Evolutionary conservation across 495 filamentous ascomycete genomes (phyloP).

Genomic region (Lepraria neglecta): DNA sequence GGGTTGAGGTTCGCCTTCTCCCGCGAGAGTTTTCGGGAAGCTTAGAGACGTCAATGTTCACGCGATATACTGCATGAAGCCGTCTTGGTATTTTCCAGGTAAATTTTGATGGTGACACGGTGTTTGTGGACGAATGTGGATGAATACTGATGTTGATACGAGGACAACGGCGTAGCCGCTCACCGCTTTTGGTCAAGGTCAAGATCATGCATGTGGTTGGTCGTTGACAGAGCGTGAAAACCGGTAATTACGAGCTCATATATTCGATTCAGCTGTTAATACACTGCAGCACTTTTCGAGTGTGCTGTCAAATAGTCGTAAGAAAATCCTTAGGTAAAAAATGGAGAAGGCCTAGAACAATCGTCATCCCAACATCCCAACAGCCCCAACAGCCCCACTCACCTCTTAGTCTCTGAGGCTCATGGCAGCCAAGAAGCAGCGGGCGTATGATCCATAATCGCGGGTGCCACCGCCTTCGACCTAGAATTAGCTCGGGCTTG

Average conservation of each 20-base stretch:
- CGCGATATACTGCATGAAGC: neutral
- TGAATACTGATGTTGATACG: slow-evolving; percentile 1
- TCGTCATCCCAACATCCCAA: neutral
- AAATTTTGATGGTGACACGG: neutral
- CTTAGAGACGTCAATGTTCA: neutral
- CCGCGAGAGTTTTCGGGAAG: slow-evolving; percentile 17
- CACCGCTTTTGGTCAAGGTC: neutral
- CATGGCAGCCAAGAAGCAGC: neutral
- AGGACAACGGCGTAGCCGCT: neutral
- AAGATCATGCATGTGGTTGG: no score
- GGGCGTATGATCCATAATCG: neutral
- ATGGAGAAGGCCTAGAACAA: slow-evolving; percentile 1
- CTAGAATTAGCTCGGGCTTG: neutral
- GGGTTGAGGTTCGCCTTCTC: slow-evolving; percentile 18
- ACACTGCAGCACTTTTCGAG: neutral
- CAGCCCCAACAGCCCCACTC: neutral
- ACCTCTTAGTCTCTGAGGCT: neutral
- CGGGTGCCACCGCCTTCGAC: slow-evolving; percentile 2
- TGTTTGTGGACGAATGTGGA: neutral
- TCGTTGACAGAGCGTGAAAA: neutral
- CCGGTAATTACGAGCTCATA: neutral
- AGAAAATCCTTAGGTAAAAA: neutral
- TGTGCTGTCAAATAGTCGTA: neutral
- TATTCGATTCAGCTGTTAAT: neutral
- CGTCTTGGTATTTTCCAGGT: neutral